A percentile compares a stretch with the other conserved stretches of the same genome.
Evolutionary conservation across 495 filamentous ascomycete genomes (phyloP).

Genomic region (Penicillium subrubescens): DNA sequence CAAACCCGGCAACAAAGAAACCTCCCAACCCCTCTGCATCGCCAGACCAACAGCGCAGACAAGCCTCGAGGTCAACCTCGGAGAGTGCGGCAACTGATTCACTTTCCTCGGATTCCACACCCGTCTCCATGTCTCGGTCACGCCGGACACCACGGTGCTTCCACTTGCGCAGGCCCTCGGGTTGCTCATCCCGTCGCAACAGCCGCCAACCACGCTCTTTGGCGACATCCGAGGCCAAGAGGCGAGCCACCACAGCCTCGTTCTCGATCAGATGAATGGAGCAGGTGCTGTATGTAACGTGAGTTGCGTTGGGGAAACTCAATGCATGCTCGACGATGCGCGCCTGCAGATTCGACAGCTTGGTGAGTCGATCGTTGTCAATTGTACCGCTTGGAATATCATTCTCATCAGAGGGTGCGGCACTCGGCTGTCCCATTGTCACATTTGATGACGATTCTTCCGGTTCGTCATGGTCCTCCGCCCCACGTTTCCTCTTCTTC

Average conservation of each 20-base stretch:
- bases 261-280: conserved; percentile 87
- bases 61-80: conserved; percentile 65
- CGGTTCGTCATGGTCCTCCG: conserved; percentile 27
- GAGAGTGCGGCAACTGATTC: conserved; percentile 37
- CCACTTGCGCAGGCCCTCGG: conserved; percentile 72
- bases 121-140: conserved; percentile 26
- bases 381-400: conserved; percentile 30
- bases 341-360: conserved; percentile 77
- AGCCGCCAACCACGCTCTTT: conserved; percentile 73
- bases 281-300: conserved; percentile 90
- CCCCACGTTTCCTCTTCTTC: conserved; percentile 48
- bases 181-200: conserved; percentile 67
- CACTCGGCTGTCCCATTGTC: conserved; percentile 11
- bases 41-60: conserved; percentile 78
- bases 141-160: conserved; percentile 60
- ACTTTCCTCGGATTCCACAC: neutral
- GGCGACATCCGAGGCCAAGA: conserved; percentile 67
- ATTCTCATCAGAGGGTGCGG: conserved; percentile 39
- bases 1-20: conserved; percentile 71
- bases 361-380: conserved; percentile 58
- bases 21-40: conserved; percentile 76
- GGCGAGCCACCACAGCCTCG: conserved; percentile 74
- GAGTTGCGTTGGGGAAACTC: conserved; percentile 71
- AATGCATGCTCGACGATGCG: conserved; percentile 80
- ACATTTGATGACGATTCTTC: conserved; percentile 18